Percentiles rank a stretch among this genome's conserved stretches.
These are phyloP conservation scores for Talaromyces funiculosus DNA, from an alignment of 2,329 filamentous ascomycete genomes.

Conservation along the genomic window DNA sequence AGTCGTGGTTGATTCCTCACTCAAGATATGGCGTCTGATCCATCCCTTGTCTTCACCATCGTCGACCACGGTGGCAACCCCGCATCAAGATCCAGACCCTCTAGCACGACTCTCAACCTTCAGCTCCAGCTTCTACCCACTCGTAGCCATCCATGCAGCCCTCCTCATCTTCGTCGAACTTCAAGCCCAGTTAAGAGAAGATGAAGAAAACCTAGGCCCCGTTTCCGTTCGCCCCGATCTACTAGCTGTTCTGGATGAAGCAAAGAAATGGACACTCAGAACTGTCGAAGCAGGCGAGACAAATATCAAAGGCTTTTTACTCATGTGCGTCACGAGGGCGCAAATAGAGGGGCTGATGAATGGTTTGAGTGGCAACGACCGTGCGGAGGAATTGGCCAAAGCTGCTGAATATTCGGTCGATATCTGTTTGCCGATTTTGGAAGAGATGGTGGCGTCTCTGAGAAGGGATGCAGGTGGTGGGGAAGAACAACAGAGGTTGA, in stretches of 20 bases:
- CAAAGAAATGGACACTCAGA: slow-evolving; percentile 35
- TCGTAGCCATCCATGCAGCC: slow-evolving; percentile 16
- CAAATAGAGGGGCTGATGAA: slow-evolving; percentile 41
- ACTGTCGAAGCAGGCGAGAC: slow-evolving; percentile 49
- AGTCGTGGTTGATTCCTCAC: slow-evolving; percentile 43
- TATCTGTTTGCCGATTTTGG: slow-evolving; percentile 23
- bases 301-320: slow-evolving; percentile 50
- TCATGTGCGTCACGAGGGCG: slow-evolving; percentile 35
- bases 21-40: slow-evolving; percentile 43
- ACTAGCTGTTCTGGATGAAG: slow-evolving; percentile 34
- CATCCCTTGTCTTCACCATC: slow-evolving; percentile 25
- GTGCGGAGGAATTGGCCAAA: slow-evolving; percentile 31
- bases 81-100: slow-evolving; percentile 18
- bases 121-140: slow-evolving; percentile 29
- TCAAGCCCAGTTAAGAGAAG: slow-evolving; percentile 24
- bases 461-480: slow-evolving; percentile 2
- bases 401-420: slow-evolving; percentile 32
- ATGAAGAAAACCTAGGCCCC: slow-evolving; percentile 23
- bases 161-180: slow-evolving; percentile 24
- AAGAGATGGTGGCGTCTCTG: slow-evolving; percentile 18
- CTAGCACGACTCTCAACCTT: slow-evolving; percentile 37
- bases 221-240: slow-evolving; percentile 24
- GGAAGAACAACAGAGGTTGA: not conserved
- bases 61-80: not conserved
- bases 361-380: slow-evolving; percentile 31